These are phyloP conservation scores for Beauveria caledonica DNA, from an alignment of 2,329 filamentous ascomycete genomes.

Conservation along the genomic window DNA sequence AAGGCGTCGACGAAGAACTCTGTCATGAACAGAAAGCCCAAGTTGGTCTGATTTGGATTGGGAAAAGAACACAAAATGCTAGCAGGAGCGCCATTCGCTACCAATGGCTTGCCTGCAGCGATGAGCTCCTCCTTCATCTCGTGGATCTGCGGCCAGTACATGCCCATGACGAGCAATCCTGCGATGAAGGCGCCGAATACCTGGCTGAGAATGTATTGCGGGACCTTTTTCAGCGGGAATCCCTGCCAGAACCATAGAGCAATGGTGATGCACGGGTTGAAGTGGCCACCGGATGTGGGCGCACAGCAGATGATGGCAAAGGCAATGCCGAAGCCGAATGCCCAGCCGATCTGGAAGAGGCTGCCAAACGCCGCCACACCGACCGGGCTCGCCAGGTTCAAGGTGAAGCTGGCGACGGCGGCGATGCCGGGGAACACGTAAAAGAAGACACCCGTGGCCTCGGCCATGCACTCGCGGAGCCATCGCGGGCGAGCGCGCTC, in stretches of 20 bases:
- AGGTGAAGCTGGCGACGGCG: conserved; percentile 41
- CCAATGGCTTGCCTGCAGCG: conserved; percentile 24
- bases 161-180: conserved; percentile 44
- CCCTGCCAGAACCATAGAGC: conserved; percentile 44
- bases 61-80: conserved; percentile 49
- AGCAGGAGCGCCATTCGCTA: conserved; percentile 39
- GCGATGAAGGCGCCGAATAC: conserved; percentile 49
- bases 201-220: conserved; percentile 48
- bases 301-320: conserved; percentile 51
- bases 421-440: conserved; percentile 47
- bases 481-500: conserved; percentile 44
- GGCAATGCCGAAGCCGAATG: conserved; percentile 48
- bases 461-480: conserved; percentile 46
- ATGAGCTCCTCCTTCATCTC: conserved; percentile 26
- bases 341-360: conserved; percentile 47
- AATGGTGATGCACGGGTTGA: conserved; percentile 44
- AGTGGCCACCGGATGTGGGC: conserved; percentile 45
- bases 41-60: conserved; percentile 38
- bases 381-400: conserved; percentile 34
- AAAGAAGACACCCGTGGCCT: conserved; percentile 50
- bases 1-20: conserved; percentile 53
- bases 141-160: conserved; percentile 43
- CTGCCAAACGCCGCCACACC: conserved; percentile 30
- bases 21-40: conserved; percentile 48
- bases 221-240: conserved; percentile 51